Evolutionary conservation across 164 flowering plant species (phyloP).

Genomic region (Vitis labrusca): DNA sequence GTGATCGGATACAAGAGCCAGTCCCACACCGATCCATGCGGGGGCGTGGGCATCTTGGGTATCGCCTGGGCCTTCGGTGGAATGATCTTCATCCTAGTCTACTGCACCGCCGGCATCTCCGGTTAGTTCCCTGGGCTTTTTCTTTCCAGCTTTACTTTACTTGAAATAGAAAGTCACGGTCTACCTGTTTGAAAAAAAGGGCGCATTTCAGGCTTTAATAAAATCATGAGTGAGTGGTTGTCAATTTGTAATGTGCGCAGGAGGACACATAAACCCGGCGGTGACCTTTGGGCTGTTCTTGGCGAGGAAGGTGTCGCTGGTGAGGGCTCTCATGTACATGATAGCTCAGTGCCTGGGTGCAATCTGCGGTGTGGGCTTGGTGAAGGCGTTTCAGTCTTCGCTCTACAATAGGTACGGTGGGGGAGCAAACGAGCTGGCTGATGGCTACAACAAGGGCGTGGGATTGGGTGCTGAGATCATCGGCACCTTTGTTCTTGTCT

Average conservation of each 20-base stretch:
- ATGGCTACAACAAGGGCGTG: constrained; percentile 70
- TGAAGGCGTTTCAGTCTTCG: constrained; percentile 70
- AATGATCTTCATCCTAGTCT: constrained; percentile 91
- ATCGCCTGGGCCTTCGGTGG: constrained; percentile 98
- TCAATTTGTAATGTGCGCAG: constrained; percentile 25
- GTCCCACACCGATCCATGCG: constrained; percentile 30
- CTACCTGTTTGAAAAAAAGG: too few relatives aligned
- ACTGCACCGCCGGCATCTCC: constrained; percentile 97
- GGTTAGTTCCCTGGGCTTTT: constrained; percentile 35
- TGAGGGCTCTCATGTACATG: constrained; percentile 75
- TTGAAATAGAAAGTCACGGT: too few relatives aligned
- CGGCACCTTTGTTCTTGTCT: constrained; percentile 94
- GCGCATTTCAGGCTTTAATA: too few relatives aligned
- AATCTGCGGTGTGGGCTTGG: constrained; percentile 82
- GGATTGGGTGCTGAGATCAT: constrained; percentile 89
- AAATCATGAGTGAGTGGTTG: background rate
- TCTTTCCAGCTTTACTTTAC: background rate
- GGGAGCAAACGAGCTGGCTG: constrained; percentile 60
- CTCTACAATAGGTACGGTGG: constrained; percentile 64
- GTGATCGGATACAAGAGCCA: constrained; percentile 78
- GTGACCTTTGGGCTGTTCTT: constrained; percentile 86
- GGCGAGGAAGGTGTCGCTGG: constrained; percentile 78
- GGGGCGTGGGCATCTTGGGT: constrained; percentile 87
- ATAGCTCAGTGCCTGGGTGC: constrained; percentile 92
- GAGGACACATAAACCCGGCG: constrained; percentile 93